These are phyloP conservation scores for Ceratobasidium papillatum DNA, from an alignment of 1,284 basidiomycete genomes.

Conservation along the genomic window DNA sequence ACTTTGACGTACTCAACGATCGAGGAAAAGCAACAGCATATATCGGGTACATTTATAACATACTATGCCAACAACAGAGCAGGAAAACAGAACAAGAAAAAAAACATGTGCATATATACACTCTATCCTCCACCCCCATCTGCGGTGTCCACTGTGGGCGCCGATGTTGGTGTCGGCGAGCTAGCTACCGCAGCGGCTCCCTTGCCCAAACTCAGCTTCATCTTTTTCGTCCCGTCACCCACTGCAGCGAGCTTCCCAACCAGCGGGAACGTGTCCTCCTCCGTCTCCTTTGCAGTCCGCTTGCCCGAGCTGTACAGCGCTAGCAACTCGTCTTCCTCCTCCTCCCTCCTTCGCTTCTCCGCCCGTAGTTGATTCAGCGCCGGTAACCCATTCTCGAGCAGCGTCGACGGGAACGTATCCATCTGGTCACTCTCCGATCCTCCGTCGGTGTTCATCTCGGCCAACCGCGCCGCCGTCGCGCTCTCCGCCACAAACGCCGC, in stretches of 20 bases:
- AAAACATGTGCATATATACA: slow-evolving; percentile 21
- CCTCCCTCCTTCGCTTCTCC: slow-evolving; percentile 76
- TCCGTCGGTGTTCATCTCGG: slow-evolving; percentile 32
- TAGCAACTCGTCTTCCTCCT: slow-evolving; percentile 75
- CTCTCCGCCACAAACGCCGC: slow-evolving; percentile 47
- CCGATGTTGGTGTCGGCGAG: slow-evolving; percentile 3
- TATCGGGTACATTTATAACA: slow-evolving; percentile 38
- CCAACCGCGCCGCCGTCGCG: slow-evolving; percentile 55
- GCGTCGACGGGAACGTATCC: slow-evolving; percentile 49
- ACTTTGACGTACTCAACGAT: background rate
- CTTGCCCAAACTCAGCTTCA: slow-evolving; percentile 64
- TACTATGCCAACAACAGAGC: slow-evolving; percentile 38
- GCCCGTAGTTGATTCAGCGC: slow-evolving; percentile 58
- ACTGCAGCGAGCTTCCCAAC: slow-evolving; percentile 45
- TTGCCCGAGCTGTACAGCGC: slow-evolving; percentile 64
- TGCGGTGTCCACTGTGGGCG: slow-evolving; percentile 10
- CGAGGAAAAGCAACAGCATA: background rate
- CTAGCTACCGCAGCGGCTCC: slow-evolving; percentile 24
- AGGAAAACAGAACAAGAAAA: background rate
- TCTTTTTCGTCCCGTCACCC: slow-evolving; percentile 70
- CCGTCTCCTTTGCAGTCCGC: slow-evolving; percentile 52
- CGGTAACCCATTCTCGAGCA: slow-evolving; percentile 53
- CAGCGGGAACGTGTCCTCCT: slow-evolving; percentile 46
- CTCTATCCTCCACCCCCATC: slow-evolving; percentile 29
- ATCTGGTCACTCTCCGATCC: slow-evolving; percentile 43